These are phyloP conservation scores for Lasiosphaeris hirsuta DNA, from an alignment of 495 filamentous ascomycete species.

Conservation along the genomic window DNA sequence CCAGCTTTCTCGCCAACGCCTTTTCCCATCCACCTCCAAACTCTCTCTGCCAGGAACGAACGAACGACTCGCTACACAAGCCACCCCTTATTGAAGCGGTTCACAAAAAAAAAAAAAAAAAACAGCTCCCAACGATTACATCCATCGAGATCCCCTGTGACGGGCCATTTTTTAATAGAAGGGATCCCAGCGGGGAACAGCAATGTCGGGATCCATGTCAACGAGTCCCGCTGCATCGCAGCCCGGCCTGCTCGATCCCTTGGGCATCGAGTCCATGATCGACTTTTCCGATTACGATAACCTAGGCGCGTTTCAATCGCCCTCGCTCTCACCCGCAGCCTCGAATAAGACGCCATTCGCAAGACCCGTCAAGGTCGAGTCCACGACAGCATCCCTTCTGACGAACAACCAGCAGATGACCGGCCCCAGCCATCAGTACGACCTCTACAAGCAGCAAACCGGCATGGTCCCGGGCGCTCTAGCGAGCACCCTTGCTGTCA, in stretches of 20 bases:
- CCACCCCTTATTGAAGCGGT: background rate
- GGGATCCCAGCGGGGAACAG: conserved; percentile 4
- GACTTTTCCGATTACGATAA: conserved; percentile 49
- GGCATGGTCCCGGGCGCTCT: conserved; percentile 78
- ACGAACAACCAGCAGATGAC: conserved; percentile 55
- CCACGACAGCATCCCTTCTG: conserved; percentile 35
- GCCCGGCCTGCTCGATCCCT: conserved; percentile 13
- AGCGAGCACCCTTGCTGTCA: conserved; percentile 64
- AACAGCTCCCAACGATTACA: conserved; percentile 2
- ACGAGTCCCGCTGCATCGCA: conserved; percentile 21
- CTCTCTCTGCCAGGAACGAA: conserved; percentile 9
- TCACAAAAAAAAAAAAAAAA: background rate
- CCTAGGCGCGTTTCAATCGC: conserved; percentile 37
- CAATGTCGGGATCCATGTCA: conserved; percentile 30
- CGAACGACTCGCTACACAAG: background rate
- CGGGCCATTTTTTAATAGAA: background rate
- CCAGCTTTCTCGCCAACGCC: conserved; percentile 17
- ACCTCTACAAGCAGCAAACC: conserved; percentile 86
- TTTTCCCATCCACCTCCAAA: conserved; percentile 16
- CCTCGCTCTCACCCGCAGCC: conserved; percentile 43
- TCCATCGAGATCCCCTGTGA: background rate
- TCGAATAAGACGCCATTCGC: conserved; percentile 36
- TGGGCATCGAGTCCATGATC: conserved; percentile 35
- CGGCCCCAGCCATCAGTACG: conserved; percentile 88
- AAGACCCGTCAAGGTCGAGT: conserved; percentile 36